Percentiles rank a stretch among this genome's conserved stretches.
phyloP scores from a whole-genome alignment of 768 basidiomycete genomes.

The Podaxis sp. region DNA sequence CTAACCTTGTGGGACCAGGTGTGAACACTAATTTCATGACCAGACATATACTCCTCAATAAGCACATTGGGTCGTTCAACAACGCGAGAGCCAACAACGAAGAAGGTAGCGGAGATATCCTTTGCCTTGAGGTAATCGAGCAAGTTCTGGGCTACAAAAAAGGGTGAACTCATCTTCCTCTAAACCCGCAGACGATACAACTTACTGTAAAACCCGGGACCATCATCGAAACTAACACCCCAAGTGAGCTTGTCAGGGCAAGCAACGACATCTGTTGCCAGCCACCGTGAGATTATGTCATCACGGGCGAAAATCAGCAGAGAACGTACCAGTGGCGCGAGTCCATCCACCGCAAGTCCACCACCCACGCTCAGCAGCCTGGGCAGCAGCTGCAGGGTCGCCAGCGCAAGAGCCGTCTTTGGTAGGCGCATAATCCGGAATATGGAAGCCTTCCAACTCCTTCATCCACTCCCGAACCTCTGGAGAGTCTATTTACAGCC shows the following conservation, averaged over 20 bases:
- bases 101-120: constrained; percentile 80
- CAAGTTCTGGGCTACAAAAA: constrained; percentile 44
- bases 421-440: constrained; percentile 66
- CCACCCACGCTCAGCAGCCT: constrained; percentile 73
- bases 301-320: background rate
- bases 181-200: constrained; percentile 17
- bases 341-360: constrained; percentile 86
- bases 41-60: constrained; percentile 75
- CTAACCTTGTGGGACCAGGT: constrained; percentile 85
- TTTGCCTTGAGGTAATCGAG: constrained; percentile 69
- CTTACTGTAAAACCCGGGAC: constrained; percentile 81
- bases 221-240: constrained; percentile 88
- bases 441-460: constrained; percentile 67
- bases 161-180: constrained; percentile 10
- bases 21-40: constrained; percentile 82
- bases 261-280: constrained; percentile 49
- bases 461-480: constrained; percentile 76
- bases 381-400: constrained; percentile 52
- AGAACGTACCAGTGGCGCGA: constrained; percentile 39
- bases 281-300: background rate
- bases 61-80: constrained; percentile 76
- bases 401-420: constrained; percentile 65
- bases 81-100: constrained; percentile 84
- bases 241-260: constrained; percentile 72
- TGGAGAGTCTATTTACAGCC: constrained; percentile 38